Percentiles rank a stretch among this genome's conserved stretches.
phyloP scores from a whole-genome alignment of 805 yeast genomes.

The Hemisphaericaspora nanyangensis region DNA sequence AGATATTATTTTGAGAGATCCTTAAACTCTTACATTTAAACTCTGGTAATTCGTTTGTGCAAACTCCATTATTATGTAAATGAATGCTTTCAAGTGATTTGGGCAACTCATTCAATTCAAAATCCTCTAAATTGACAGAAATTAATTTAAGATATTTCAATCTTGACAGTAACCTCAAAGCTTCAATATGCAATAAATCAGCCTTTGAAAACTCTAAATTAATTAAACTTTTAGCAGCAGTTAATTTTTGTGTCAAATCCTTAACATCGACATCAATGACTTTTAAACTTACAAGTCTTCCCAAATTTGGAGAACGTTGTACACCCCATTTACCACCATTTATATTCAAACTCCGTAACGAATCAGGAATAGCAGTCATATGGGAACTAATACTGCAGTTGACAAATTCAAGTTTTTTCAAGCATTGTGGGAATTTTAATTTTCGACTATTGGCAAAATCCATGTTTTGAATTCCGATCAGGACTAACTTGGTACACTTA shows the following conservation, averaged over 20 bases:
- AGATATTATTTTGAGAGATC: constrained; percentile 1
- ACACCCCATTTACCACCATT: constrained; percentile 7
- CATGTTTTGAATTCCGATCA: constrained; percentile 4
- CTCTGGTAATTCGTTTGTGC: not conserved
- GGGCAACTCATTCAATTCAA: not conserved
- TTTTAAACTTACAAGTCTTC: constrained; percentile 4
- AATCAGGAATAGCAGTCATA: constrained; percentile 6
- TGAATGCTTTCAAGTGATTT: constrained; percentile 1
- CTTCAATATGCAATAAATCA: not conserved
- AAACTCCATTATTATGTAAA: constrained; percentile 5
- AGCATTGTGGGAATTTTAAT: constrained; percentile 2
- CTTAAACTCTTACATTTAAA: not conserved
- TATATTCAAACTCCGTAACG: constrained; percentile 4
- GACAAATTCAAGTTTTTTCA: constrained; percentile 7
- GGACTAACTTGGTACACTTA: constrained; percentile 2
- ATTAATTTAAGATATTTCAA: constrained; percentile 3
- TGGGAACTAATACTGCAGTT: constrained; percentile 8
- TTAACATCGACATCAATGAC: constrained; percentile 5
- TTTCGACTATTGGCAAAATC: constrained; percentile 5
- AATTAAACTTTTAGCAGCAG: constrained; percentile 1
- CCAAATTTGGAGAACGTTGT: constrained; percentile 4
- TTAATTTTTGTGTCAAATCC: constrained; percentile 7
- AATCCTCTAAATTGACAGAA: not conserved
- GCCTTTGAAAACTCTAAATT: constrained; percentile 4
- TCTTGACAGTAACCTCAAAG: not conserved